Base-by-base conservation (phyloP, 345 rosid species). In the Stellera chamaejasme region DNA sequence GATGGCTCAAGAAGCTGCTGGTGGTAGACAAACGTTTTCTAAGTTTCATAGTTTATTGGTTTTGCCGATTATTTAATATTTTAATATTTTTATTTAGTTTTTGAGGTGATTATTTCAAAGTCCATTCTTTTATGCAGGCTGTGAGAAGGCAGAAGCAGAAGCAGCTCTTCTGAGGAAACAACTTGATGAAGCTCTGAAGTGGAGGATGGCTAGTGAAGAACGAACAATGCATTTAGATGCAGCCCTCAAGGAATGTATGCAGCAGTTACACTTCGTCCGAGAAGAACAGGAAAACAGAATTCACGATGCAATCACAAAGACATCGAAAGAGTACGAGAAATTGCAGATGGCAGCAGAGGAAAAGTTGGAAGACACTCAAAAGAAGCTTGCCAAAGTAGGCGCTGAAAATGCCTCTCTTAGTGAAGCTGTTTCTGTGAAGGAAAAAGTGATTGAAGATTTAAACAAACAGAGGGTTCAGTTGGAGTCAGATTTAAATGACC, bases 201-300 rank as follows among this genome's bases (percentile, higher is more conserved):
- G 77, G 62, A 82, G 62, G 72, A 50, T 49, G 59, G 70, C 63
- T 50, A 72, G 59, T 56, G 84, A 86, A 45, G 83, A 87, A 63
- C 78, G 85, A 70, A 39, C 54, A 27, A 54, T 63, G 50, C 84
- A 82, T 54, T 64, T 82, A 58, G 94, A 88, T 47, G 84, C 74
- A 0, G 94, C 91, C 52, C 82, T 86, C 27, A 82, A 82, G 81
- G 86, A 86, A 77, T 82, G 91, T 67, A 81, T 81, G 84, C 94
- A 72, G 66, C 96, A 93, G 67, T 77, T 93, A 43, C 64, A 64
- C 28, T 88, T 82, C 71, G 91, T 92, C 43, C 75, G 97, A 46
- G 79, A 82, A 36, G 97, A 86, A 63, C 91, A 93, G 67, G 97
- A 86, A 74, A 66, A 27, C 48, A 79, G 84, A 68, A 79, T 93